These are phyloP conservation scores for Xylaria sp. DNA, from an alignment of 2,329 filamentous ascomycete species.

Conservation along the genomic window DNA sequence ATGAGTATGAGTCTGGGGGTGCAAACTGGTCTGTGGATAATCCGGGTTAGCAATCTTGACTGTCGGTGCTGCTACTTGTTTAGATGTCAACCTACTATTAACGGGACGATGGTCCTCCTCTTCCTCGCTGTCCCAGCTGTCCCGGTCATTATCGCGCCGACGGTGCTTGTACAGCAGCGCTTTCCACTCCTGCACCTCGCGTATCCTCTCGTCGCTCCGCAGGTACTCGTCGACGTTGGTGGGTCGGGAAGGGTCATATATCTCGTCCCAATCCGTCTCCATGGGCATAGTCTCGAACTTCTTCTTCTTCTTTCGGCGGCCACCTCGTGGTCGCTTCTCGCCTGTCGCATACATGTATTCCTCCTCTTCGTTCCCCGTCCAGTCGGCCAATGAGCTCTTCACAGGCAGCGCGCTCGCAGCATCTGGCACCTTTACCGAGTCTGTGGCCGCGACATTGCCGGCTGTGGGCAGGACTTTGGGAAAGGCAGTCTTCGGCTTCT, in stretches of 20 bases:
- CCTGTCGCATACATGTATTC: slow-evolving; percentile 75
- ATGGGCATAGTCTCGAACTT: slow-evolving; percentile 66
- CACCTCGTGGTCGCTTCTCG: slow-evolving; percentile 78
- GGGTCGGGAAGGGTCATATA: slow-evolving; percentile 85
- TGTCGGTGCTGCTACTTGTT: background rate
- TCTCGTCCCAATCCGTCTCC: slow-evolving; percentile 87
- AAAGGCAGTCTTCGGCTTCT: slow-evolving; percentile 68
- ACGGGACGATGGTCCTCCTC: slow-evolving; percentile 40
- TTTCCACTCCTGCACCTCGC: slow-evolving; percentile 87
- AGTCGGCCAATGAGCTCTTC: slow-evolving; percentile 82
- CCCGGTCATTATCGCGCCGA: slow-evolving; percentile 58
- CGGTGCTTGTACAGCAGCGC: slow-evolving; percentile 79
- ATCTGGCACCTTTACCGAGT: slow-evolving; percentile 26
- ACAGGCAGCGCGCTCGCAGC: slow-evolving; percentile 49
- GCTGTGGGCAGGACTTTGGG: slow-evolving; percentile 55
- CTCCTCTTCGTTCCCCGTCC: slow-evolving; percentile 80
- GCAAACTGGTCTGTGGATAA: slow-evolving; percentile 64
- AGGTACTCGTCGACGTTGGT: slow-evolving; percentile 88
- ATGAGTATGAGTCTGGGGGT: slow-evolving; percentile 65
- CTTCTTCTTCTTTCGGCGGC: slow-evolving; percentile 81
- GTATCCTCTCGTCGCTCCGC: slow-evolving; percentile 82
- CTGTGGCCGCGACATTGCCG: slow-evolving; percentile 42
- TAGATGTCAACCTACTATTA: slow-evolving; percentile 49
- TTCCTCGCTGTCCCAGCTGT: slow-evolving; percentile 49
- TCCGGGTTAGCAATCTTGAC: slow-evolving; percentile 32